Base-by-base conservation (phyloP, 2,329 filamentous ascomycete species). In the Escovopsis sp. region DNA sequence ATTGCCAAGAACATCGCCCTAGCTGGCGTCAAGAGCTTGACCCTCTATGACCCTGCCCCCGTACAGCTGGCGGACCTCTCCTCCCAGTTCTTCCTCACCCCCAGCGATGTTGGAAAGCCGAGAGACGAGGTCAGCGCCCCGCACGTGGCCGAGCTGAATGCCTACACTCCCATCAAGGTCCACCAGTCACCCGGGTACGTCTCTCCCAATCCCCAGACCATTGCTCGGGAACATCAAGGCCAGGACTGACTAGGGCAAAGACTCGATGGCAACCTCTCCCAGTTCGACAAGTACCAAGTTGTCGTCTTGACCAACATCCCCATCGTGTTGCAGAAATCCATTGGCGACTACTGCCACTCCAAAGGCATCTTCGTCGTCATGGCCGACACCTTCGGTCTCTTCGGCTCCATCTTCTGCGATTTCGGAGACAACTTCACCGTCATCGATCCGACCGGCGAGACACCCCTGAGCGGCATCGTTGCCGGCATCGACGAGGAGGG, bases 1-100 rank as follows among this genome's bases (percentile, higher is more conserved):
- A 91, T 98, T 54, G 89, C 91, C 57, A 98, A 98, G 74, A 98
- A 98, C 57, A 86, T 98, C 56, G 91, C 91, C 45, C 80, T 98
- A 53, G 91, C 91, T 53, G 91, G 91, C 60, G 91, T 98, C 65
- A 98, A 98, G 73, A 95, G 88, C 57, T 68, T 98, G 51, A 91
- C 89, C 2, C 74, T 98, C 42, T 85, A 87, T 68, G 91, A 98
- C 59, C 89, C 91, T 37, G 77, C 80, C 38, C 85, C 85, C 35
- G 82, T 84, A 41, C 72, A 79, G 51, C 82, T 95, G 52, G 74
- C 85, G 53, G 91, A 98, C 58, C 78, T 98, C 30, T 96, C 91
- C 34, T 84, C 91, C 35, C 91, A 98, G 63, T 98, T 98, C 72
- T 98, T 98, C 72, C 77, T 98, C 16, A 85, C 78, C 43, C 72